Base-by-base conservation (phyloP, 768 basidiomycete genomes). In the Lanmaoa rubissima region DNA sequence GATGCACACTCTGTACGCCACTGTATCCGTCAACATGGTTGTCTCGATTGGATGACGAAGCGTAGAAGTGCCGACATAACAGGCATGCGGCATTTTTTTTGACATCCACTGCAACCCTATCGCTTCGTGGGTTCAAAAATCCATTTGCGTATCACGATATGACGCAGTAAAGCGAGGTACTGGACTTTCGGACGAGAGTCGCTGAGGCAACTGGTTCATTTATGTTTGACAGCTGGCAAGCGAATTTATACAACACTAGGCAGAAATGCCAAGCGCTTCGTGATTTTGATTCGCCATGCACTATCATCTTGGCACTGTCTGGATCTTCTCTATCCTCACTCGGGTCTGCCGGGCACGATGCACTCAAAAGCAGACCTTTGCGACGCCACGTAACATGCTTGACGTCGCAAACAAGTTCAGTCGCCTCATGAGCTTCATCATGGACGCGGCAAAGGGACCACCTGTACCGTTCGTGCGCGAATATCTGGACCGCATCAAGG, bases 111-210 rank as follows among this genome's bases (percentile, higher is more conserved):
- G n/a, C n/a, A 86, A 88, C 62, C 80, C 80, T 62, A 69, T 91
- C 34, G 79, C 78, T 34, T 70, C 76, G 14, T 91, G 88, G 87
- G 86, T 90, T 19, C 86, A 84, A 65, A 70, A 69, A 36, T 88
- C 82, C 64, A 77, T 89, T 91, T 38, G 78, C 69, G 48, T 74
- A 76, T 48, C 80, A 84, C 9, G 72, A 72, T 5, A 69, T 84
- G 54, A 76, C 75, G 14, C 82, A 78, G 63, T 75, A 87, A 43
- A 79, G 84, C 9, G 79, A 84, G 53, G 79, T 77, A 16, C 72
- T 88, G 38, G 86, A 88, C 56, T 81, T 85, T 64, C 91, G 88
- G 88, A 85, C 90, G 61, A 85, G 81, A 65, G 85, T 89, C 19
- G 87, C 89, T 9, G 87, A 91, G 80, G 89, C 88, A 61, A 63